phyloP scores from a whole-genome alignment of 257 asterid species.

The Gentiana macrophylla region DNA sequence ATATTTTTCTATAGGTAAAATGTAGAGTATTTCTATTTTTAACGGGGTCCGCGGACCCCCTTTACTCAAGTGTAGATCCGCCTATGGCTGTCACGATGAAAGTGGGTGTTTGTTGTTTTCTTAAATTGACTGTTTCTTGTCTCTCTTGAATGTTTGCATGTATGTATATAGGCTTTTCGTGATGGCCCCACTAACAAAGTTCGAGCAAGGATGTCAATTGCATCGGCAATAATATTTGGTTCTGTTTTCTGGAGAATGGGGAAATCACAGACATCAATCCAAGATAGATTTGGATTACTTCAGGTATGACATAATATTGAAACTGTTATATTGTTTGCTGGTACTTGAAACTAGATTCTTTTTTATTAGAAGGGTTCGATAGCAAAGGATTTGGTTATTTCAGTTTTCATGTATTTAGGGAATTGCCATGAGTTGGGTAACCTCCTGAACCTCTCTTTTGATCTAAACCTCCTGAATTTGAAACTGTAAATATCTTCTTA shows the following conservation, averaged over 20 bases:
- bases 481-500: no score
- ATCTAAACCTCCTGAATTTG: no score
- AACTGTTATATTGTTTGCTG: constrained; percentile 5
- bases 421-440: neutral
- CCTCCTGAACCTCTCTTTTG: no score
- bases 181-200: constrained; percentile 97
- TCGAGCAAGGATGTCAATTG: constrained; percentile 91
- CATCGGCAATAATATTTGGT: constrained; percentile 94
- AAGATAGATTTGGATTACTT: constrained; percentile 94
- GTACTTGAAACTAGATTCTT: constrained; percentile 2
- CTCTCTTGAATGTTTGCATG: constrained; percentile 12
- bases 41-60: no score
- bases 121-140: constrained; percentile 3
- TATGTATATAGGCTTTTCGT: constrained; percentile 67
- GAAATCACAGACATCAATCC: constrained; percentile 85
- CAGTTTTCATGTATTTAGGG: neutral
- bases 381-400: neutral
- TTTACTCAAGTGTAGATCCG: no score
- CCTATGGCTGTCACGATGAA: no score
- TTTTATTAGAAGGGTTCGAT: neutral
- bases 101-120: no score
- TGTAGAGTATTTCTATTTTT: no score
- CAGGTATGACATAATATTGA: constrained; percentile 41
- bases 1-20: no score
- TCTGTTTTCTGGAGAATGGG: constrained; percentile 99